Percentiles rank a stretch among this genome's conserved stretches.
phyloP scores from a whole-genome alignment of 805 yeast genomes.

The Saturnispora silvae region DNA sequence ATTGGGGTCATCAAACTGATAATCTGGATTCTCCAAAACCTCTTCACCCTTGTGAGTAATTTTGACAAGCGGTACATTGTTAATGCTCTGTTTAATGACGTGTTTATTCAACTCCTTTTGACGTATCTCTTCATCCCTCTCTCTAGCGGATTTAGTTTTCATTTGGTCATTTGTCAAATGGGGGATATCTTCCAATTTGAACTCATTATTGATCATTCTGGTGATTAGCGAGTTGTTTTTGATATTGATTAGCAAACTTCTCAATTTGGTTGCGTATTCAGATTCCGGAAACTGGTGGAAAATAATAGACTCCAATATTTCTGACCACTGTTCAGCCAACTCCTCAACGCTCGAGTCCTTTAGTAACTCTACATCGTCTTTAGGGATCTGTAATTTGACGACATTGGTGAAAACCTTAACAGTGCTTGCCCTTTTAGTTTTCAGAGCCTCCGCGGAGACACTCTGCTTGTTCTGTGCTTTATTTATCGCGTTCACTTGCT shows the following conservation, averaged over 20 bases:
- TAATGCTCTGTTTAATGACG: conserved; percentile 38
- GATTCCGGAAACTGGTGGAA: conserved; percentile 11
- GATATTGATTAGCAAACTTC: conserved; percentile 54
- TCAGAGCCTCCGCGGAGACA: conserved; percentile 16
- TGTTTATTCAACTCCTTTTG: conserved; percentile 58
- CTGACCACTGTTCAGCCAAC: conserved; percentile 37
- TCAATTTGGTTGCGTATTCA: conserved; percentile 53
- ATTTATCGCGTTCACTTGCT: not conserved
- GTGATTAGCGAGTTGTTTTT: conserved; percentile 48
- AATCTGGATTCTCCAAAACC: conserved; percentile 46
- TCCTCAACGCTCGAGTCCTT: conserved; percentile 21
- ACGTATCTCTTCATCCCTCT: conserved; percentile 60
- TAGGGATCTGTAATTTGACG: conserved; percentile 32
- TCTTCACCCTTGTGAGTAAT: conserved; percentile 87
- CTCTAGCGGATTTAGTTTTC: conserved; percentile 57
- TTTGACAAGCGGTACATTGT: conserved; percentile 48
- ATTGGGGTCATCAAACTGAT: conserved; percentile 16
- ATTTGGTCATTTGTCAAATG: conserved; percentile 63
- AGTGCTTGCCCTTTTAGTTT: conserved; percentile 28
- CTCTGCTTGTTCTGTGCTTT: not conserved
- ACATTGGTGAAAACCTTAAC: conserved; percentile 29
- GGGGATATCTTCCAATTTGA: conserved; percentile 50
- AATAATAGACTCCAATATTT: conserved; percentile 38
- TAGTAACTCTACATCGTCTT: conserved; percentile 14
- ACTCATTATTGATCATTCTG: conserved; percentile 42